Percentiles rank a stretch among this genome's conserved stretches.
These are phyloP conservation scores for Onygenales sp. DNA, from an alignment of 2,329 filamentous ascomycete genomes.

Conservation along the genomic window DNA sequence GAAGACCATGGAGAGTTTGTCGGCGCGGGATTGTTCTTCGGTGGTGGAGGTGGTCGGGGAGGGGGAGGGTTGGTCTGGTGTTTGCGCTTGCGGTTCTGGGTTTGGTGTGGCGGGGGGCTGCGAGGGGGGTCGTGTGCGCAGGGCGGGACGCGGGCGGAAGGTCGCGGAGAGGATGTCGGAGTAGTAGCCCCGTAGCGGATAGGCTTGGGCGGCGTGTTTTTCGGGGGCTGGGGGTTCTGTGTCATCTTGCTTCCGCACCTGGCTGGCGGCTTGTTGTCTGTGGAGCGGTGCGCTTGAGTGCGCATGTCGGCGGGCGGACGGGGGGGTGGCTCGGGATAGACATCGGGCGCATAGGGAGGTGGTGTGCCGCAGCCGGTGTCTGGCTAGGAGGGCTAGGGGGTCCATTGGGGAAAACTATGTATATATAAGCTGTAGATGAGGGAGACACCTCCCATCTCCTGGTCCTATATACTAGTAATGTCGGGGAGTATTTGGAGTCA, in stretches of 20 bases:
- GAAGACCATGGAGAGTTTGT: conserved; percentile 63
- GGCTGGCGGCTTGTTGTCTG: not conserved
- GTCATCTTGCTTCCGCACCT: not conserved
- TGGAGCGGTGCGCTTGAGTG: not conserved
- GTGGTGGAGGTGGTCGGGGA: conserved; percentile 7
- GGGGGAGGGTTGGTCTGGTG: conserved; percentile 11
- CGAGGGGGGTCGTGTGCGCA: not conserved
- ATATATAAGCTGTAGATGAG: not conserved
- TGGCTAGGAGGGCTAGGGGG: conserved; percentile 1
- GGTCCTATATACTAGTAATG: too few species aligned
- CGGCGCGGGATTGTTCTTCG: conserved; percentile 17
- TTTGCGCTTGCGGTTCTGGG: conserved; percentile 1
- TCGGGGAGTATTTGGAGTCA: not conserved
- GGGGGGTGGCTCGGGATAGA: not conserved
- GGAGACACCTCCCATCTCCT: not conserved
- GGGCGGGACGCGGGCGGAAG: conserved; percentile 8
- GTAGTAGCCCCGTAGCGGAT: conserved; percentile 36
- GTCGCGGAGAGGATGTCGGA: conserved; percentile 29
- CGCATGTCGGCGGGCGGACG: not conserved
- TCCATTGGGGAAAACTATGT: conserved; percentile 4
- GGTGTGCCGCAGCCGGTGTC: not conserved
- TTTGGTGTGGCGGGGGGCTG: conserved; percentile 9
- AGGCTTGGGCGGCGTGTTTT: conserved; percentile 20
- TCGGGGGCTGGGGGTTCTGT: not conserved
- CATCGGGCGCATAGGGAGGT: conserved; percentile 4